Evolutionary conservation across 2,329 filamentous ascomycete species (phyloP), one percentile per base, ranked within the genome.

Genomic region (Botryotinia globosa): DNA sequence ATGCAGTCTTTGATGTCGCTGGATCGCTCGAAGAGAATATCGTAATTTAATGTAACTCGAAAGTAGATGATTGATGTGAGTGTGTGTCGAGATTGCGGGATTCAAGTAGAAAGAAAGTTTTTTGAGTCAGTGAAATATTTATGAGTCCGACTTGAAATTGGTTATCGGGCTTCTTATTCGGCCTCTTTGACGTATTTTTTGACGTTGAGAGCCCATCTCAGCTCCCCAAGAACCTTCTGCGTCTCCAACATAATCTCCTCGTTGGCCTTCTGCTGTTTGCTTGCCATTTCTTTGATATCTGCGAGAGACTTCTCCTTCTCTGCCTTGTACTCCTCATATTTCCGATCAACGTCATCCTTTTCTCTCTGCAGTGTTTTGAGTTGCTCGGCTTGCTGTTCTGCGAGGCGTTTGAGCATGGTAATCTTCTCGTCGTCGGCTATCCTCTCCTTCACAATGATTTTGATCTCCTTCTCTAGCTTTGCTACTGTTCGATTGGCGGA

Each of bases 341-440:
- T 83, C 64, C 82, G 82, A 25, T 82, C 81, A 73, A 94, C 89
- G 25, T 87, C 87, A 42, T 88, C 86, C 78, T 92, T 92, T 77
- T 91, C 87, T 66, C 86, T 85, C 73, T 83, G 82, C 37, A 90
- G 83, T 73, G 88, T 85, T 72, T 87, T 87, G 73, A 92, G 86
- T 77, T 93, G 92, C 78, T 87, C 86, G 75, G 92, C 87, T 79
- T 93, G 89, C 81, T 94, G 91, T 75, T 93, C 91, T 80, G 89
- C 91, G 45, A 94, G 85, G 73, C 92, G 89, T 69, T 89, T 86
- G 68, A 94, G 83, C 45, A 87, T 89, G 74, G 84, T 85, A 76
- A 92, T 89, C 81, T 87, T 89, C 79, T 87, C 86, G 77, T 90
- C 88, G 78, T 92, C 90, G 69, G 83, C 83, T 74, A 82, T 84